A percentile compares a stretch with the other conserved stretches of the same genome.
These are phyloP conservation scores for Hysterangium stoloniferum DNA, from an alignment of 768 basidiomycete genomes.

Conservation along the genomic window DNA sequence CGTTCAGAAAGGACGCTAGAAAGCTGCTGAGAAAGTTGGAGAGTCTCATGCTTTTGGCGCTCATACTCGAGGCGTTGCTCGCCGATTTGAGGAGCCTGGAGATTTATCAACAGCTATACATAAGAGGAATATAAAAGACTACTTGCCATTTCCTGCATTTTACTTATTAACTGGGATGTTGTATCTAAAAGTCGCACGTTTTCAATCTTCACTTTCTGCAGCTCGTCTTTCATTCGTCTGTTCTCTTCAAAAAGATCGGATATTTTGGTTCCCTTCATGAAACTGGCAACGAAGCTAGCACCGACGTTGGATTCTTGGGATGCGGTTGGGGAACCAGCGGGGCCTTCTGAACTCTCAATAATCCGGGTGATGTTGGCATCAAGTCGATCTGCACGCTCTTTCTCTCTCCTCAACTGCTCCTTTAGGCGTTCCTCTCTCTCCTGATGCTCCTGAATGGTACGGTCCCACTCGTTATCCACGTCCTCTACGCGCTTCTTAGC, in stretches of 20 bases:
- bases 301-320: slow-evolving; percentile 63
- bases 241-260: slow-evolving; percentile 90
- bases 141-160: slow-evolving; percentile 85
- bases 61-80: slow-evolving; percentile 90
- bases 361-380: slow-evolving; percentile 31
- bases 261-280: slow-evolving; percentile 85
- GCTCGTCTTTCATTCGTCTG: slow-evolving; percentile 77
- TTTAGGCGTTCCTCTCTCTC: slow-evolving; percentile 56
- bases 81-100: slow-evolving; percentile 79
- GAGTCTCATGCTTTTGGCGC: slow-evolving; percentile 69
- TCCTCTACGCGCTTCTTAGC: slow-evolving; percentile 74
- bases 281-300: slow-evolving; percentile 74
- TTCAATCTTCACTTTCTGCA: slow-evolving; percentile 69
- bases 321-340: neutral
- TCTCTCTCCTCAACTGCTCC: slow-evolving; percentile 69
- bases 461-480: slow-evolving; percentile 78
- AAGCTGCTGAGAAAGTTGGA: slow-evolving; percentile 75
- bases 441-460: slow-evolving; percentile 61
- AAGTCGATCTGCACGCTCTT: slow-evolving; percentile 54
- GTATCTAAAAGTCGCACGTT: slow-evolving; percentile 80
- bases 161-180: slow-evolving; percentile 69
- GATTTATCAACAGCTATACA: no score
- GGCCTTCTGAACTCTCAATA: slow-evolving; percentile 5
- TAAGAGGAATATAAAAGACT: neutral
- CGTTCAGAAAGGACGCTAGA: slow-evolving; percentile 68